Base-by-base conservation (phyloP, 495 filamentous ascomycete species). In the Bombardia bombarda region DNA sequence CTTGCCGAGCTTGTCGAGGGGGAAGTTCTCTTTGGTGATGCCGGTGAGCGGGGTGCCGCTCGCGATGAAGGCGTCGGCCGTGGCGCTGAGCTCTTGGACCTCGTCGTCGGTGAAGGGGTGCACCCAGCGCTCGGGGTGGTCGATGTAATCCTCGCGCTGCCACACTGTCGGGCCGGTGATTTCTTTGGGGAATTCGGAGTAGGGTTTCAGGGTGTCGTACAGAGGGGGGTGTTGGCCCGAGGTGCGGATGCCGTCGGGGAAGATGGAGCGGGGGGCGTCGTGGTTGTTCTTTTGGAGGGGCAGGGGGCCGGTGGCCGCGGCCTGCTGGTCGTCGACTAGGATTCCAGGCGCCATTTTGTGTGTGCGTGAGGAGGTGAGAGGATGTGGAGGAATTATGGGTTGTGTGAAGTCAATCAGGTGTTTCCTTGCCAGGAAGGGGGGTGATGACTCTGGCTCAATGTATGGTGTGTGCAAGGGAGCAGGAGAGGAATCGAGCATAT, bases 221-320 rank as follows among this genome's bases (percentile, higher is more conserved):
- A 86, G 57, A 2, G 88, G 88, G 3, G 79, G 72, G 45, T 89
- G 83, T 61, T 95, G 88, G 33, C 88, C 88, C 3, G 83, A 85
- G 17, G 86, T 89, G 56, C 80, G 66, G 49, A 72, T 68, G 30
- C 68, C 67, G 38, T 72, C 68, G 12, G 67, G 68, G 55, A 69
- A 72, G 42, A 69, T 58, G 47, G 47, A 28, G 0, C 50, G 53
- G 4, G 58, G 48, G 4, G 52, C 53, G 8, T 51, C 43, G 38
- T 53, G 37, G 45, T 57, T 60, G 43, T 56, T 52, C 18, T 17
- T 19, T 3, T n/a, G 34, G 3, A 21, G 17, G 19, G 9, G 4
- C 2, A n/a, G 18, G 32, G 1, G 24, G 17, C 19, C 22, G 9
- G 12, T 40, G 38, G 13, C 23, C 2, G 22, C 24, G 28, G 26